Evolutionary conservation across 108 stramenopile species (phyloP), one percentile per base, ranked within the genome.

Genomic region (Poteriospumella lacustris): DNA sequence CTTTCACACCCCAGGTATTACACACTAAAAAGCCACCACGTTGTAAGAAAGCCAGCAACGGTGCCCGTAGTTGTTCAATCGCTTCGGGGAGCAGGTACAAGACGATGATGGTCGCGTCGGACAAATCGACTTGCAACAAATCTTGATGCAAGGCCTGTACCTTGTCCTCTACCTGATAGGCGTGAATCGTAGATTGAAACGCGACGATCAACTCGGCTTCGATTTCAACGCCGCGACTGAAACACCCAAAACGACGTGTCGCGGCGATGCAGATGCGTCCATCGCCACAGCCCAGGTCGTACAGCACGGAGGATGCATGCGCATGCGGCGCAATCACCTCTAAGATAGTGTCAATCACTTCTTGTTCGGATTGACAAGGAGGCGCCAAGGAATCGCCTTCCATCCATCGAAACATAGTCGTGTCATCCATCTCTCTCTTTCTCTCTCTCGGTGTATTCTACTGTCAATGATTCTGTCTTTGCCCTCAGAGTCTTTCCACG

Each of bases 71-170:
- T 2, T 75, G 60, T 3, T n/a, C 81, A 40, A 84, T 79, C 31
- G 83, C 83, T 3, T 80, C 83, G 15, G 83, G 83, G 5, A 84
- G 82, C 2, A 84, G 82, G 44, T 84, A 84, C 41, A 83, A 70
- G 28, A 84, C 79, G 33, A 84, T 77, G n/a, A 84, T 68, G 24
- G 79, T 83, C 2, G 83, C 83, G 56, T 44, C 26, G 0, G 80
- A 79, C 39, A 83, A 77, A 34, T 83, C 81, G 31, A 79, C 12
- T 3, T 83, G 60, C 34, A 68, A 76, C 3, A 83, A 68, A 44
- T 83, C 82, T 29, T 80, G 80, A 43, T 82, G 81, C 1, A 83
- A 29, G 1, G 77, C 80, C 3, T 33, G 33, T 9, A 83, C 82
- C 81, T 79, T 43, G 3, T 5, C 76, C 41, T 83, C 75, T 2